Percentiles rank a stretch among this genome's conserved stretches.
These are phyloP conservation scores for Penicillium paradoxum DNA, from an alignment of 495 filamentous ascomycete species.

Conservation along the genomic window DNA sequence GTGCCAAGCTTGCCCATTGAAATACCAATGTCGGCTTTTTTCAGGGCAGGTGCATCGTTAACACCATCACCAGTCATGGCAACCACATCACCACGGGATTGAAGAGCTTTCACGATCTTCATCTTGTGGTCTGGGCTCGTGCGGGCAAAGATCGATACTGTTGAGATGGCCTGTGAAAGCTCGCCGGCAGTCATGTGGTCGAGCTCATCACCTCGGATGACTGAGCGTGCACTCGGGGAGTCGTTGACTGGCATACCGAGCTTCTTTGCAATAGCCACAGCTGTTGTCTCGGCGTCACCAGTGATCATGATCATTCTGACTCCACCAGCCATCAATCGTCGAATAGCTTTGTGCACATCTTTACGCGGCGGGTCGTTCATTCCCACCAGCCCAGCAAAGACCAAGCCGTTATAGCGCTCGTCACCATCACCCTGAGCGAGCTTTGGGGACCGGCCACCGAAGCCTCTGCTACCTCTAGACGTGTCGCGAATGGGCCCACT, in stretches of 20 bases:
- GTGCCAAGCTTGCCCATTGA: slow-evolving; percentile 95
- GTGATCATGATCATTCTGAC: slow-evolving; percentile 99
- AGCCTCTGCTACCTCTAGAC: slow-evolving; percentile 26
- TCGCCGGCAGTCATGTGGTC: slow-evolving; percentile 84
- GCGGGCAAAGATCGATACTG: slow-evolving; percentile 89
- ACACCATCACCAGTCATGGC: slow-evolving; percentile 99
- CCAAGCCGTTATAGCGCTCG: slow-evolving; percentile 71
- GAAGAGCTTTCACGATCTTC: slow-evolving; percentile 89
- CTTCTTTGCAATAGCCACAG: slow-evolving; percentile 85
- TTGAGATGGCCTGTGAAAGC: slow-evolving; percentile 73
- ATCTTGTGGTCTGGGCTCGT: slow-evolving; percentile 97
- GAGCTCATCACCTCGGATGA: slow-evolving; percentile 83
- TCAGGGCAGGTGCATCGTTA: slow-evolving; percentile 94
- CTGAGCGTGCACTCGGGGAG: slow-evolving; percentile 50
- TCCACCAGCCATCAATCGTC: slow-evolving; percentile 84
- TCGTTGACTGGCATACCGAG: slow-evolving; percentile 77
- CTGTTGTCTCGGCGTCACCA: slow-evolving; percentile 90
- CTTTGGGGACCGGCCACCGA: slow-evolving; percentile 43
- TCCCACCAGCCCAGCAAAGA: slow-evolving; percentile 87
- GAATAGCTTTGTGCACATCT: slow-evolving; percentile 83
- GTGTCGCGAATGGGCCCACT: slow-evolving; percentile 54
- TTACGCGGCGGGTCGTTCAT: slow-evolving; percentile 95
- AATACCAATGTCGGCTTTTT: slow-evolving; percentile 96
- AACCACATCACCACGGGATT: slow-evolving; percentile 91
- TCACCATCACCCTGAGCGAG: slow-evolving; percentile 52